A percentile compares a stretch with the other conserved stretches of the same genome.
phyloP scores from a whole-genome alignment of 306 rosid species.

The Erythrophleum fordii region DNA sequence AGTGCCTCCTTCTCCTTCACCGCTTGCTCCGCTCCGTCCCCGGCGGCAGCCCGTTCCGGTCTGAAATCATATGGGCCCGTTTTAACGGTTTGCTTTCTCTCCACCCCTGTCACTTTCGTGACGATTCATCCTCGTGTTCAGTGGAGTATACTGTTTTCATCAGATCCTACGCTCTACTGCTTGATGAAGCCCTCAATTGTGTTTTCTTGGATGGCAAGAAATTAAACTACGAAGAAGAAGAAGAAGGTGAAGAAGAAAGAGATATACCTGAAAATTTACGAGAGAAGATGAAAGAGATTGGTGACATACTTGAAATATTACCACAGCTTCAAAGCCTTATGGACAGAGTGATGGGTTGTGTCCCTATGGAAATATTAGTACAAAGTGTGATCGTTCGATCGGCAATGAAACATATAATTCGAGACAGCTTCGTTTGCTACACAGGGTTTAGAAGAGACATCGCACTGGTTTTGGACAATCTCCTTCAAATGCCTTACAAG shows the following conservation, averaged over 20 bases:
- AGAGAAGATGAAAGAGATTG: conserved; percentile 55
- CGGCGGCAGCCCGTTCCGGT: conserved; percentile 40
- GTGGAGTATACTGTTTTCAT: conserved; percentile 53
- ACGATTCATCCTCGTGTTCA: conserved; percentile 34
- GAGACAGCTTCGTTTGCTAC: conserved; percentile 68
- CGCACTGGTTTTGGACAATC: conserved; percentile 56
- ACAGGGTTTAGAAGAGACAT: conserved; percentile 49
- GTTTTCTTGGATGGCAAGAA: conserved; percentile 36
- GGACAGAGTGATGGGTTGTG: conserved; percentile 72
- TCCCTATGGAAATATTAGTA: conserved; percentile 49
- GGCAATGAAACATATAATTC: conserved; percentile 61
- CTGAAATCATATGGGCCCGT: conserved; percentile 58
- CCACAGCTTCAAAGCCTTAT: conserved; percentile 70
- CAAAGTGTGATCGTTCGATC: conserved; percentile 47
- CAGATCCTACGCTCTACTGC: conserved; percentile 61
- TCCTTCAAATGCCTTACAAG: conserved; percentile 64
- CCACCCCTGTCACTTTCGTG: conserved; percentile 59
- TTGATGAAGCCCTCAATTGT: conserved; percentile 64
- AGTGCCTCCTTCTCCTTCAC: conserved; percentile 82
- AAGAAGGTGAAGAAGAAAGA: background rate
- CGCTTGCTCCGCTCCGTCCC: conserved; percentile 71
- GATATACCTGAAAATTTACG: conserved; percentile 19
- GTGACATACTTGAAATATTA: conserved; percentile 55
- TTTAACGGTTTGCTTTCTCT: conserved; percentile 66
- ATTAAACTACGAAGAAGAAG: background rate